phyloP scores from a whole-genome alignment of 495 filamentous ascomycete species.

The Neurospora sp. region DNA sequence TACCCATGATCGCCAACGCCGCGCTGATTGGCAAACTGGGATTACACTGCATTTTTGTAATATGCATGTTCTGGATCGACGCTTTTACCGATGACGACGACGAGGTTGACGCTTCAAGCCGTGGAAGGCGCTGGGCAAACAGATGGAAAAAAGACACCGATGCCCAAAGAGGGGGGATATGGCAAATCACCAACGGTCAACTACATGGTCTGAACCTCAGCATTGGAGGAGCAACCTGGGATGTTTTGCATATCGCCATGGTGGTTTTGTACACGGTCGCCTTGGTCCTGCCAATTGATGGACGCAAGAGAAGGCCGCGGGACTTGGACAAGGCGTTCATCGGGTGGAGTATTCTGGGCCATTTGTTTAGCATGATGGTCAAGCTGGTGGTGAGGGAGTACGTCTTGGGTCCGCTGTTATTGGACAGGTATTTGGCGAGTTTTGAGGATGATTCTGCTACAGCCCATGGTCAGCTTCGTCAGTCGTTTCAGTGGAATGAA shows the following conservation, averaged over 20 bases:
- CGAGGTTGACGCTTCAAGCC: not conserved
- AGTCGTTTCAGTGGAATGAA: not conserved
- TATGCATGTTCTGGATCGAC: slow-evolving; percentile 8
- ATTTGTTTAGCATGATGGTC: slow-evolving; percentile 20
- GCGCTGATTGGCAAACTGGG: slow-evolving; percentile 8
- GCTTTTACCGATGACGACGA: not conserved
- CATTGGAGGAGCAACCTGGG: slow-evolving; percentile 11
- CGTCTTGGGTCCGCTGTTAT: slow-evolving; percentile 7
- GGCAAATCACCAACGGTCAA: not conserved
- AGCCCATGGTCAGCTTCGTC: not conserved
- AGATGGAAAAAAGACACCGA: not conserved
- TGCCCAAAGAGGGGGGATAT: not conserved
- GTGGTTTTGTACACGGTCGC: slow-evolving; percentile 9
- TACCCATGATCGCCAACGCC: slow-evolving; percentile 6
- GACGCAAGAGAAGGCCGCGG: not conserved
- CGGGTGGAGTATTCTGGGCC: slow-evolving; percentile 11
- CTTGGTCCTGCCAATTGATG: not conserved
- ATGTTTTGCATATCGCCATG: slow-evolving; percentile 9
- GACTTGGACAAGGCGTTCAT: slow-evolving; percentile 14
- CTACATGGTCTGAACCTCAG: not conserved
- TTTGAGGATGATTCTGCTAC: slow-evolving; percentile 19
- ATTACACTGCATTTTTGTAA: slow-evolving; percentile 10
- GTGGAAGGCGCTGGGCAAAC: not conserved
- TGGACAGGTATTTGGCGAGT: slow-evolving; percentile 16
- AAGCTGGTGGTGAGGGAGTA: slow-evolving; percentile 3